Evolutionary conservation across 441 rosid genomes (phyloP).

Genomic region (Manihot esculenta): DNA sequence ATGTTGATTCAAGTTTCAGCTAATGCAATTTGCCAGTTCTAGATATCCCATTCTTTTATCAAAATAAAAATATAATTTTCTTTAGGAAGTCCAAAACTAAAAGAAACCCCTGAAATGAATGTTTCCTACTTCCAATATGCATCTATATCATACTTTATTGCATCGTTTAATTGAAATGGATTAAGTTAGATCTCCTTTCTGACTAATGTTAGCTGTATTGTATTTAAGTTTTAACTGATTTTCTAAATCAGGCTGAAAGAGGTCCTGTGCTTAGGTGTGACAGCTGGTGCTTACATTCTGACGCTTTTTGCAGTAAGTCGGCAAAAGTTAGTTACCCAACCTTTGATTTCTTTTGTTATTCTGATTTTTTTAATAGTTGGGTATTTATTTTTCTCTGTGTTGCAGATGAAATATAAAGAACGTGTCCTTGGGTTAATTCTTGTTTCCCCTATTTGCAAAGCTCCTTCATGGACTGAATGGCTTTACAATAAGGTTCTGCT

Average conservation of each 20-base stretch:
- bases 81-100: not conserved
- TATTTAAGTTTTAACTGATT: slow-evolving; percentile 3
- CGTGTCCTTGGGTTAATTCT: slow-evolving; percentile 60
- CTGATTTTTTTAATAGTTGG: slow-evolving; percentile 8
- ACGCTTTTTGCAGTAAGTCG: slow-evolving; percentile 59
- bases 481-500: slow-evolving; percentile 55
- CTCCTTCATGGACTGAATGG: slow-evolving; percentile 73
- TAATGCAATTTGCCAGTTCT: not conserved
- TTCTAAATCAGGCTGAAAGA: slow-evolving; percentile 40
- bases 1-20: not conserved
- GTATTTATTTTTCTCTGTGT: slow-evolving; percentile 13
- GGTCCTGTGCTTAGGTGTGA: slow-evolving; percentile 63
- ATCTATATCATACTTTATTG: not conserved
- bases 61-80: not conserved
- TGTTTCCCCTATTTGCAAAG: slow-evolving; percentile 64
- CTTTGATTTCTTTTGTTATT: not conserved
- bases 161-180: not conserved
- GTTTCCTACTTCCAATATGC: not conserved
- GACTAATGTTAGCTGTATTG: not conserved
- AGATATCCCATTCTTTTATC: not conserved
- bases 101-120: not conserved
- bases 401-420: slow-evolving; percentile 54
- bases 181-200: not conserved
- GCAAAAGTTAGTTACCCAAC: not conserved
- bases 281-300: slow-evolving; percentile 65